Evolutionary conservation across 2,329 filamentous ascomycete species (phyloP), one percentile per base, ranked within the genome.

Genomic region (Trichoderma sp.): DNA sequence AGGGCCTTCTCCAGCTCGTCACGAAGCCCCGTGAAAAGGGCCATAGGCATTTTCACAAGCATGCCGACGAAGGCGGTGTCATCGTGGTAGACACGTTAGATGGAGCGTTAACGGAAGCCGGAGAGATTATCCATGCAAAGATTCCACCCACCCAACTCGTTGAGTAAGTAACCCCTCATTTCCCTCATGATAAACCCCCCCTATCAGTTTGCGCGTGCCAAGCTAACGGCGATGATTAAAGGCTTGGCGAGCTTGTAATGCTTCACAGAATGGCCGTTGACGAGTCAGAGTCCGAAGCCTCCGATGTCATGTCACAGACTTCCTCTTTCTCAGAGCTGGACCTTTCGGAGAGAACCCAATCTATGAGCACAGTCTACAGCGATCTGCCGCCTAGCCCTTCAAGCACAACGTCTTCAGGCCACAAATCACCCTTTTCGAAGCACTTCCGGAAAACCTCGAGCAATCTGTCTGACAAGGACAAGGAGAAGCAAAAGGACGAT

Each of bases 81-180:
- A 85, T 94, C 30, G 86, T 93, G 6, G 92, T 94, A 6, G 92
- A 94, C 77, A 95, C 92, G 11, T 85, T 97, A 0, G 91, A 93
- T 32, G 93, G 92, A 0, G 94, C 92, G 59, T 80, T 97, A 57
- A 90, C 91, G 76, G 93, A 97, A 78, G 92, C 95, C 0, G 95
- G 95, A 0, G 95, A 98, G 83, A 85, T 98, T 62, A 91, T 97
- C 11, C 89, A 93, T 74, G 93, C 93, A 0, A 90, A 90, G 0
- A 84, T 98, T 32, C 85, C 85, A 26, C 90, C 93, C 0, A 87
- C 90, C 59, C 91, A 97, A 76, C 87, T 98, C 4, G 93, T 97
- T 0, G 95, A 98, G 88, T 89, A 78, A 81, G 87, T 23, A 6
- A n/a, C 28, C 17, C 30, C 55, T 67, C 23, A 64, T 5, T 59